phyloP scores from a whole-genome alignment of 2,329 filamentous ascomycete species.

The Colletotrichum destructivum region DNA sequence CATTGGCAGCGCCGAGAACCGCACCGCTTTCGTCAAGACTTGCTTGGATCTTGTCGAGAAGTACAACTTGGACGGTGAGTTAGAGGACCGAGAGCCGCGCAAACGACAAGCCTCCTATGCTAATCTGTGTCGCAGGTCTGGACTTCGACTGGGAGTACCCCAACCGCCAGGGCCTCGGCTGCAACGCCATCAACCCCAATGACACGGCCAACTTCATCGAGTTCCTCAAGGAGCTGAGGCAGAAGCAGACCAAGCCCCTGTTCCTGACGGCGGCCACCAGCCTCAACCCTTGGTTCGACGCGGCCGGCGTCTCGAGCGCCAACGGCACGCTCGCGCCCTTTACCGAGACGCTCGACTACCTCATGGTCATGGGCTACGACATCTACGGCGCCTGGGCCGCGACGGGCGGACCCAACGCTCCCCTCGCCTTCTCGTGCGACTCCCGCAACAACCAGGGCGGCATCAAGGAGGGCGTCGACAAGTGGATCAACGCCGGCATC shows the following conservation, averaged over 20 bases:
- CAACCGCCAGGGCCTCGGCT: slow-evolving; percentile 40
- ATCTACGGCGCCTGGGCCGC: slow-evolving; percentile 37
- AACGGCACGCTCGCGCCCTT: slow-evolving; percentile 32
- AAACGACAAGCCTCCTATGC: not conserved
- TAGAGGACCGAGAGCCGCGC: not conserved
- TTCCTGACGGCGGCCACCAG: slow-evolving; percentile 38
- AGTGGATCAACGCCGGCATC: slow-evolving; percentile 35
- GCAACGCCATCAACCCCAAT: slow-evolving; percentile 36
- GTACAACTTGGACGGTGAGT: slow-evolving; percentile 41
- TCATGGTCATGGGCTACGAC: slow-evolving; percentile 41
- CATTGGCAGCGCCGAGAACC: slow-evolving; percentile 41
- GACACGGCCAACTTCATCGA: slow-evolving; percentile 37
- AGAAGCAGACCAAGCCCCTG: slow-evolving; percentile 39
- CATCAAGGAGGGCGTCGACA: slow-evolving; percentile 34
- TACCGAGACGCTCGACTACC: slow-evolving; percentile 32
- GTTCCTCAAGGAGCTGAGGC: slow-evolving; percentile 37
- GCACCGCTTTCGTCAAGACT: slow-evolving; percentile 44
- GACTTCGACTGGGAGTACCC: slow-evolving; percentile 47
- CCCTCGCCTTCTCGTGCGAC: slow-evolving; percentile 32
- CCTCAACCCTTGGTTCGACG: slow-evolving; percentile 33
- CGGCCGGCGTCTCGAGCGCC: slow-evolving; percentile 8
- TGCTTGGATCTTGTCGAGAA: slow-evolving; percentile 43
- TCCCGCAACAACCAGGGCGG: slow-evolving; percentile 40
- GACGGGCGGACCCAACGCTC: slow-evolving; percentile 36
- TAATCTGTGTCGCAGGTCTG: slow-evolving; percentile 11